These are phyloP conservation scores for Termitomyces sp. DNA, from an alignment of 768 basidiomycete genomes.

Conservation along the genomic window DNA sequence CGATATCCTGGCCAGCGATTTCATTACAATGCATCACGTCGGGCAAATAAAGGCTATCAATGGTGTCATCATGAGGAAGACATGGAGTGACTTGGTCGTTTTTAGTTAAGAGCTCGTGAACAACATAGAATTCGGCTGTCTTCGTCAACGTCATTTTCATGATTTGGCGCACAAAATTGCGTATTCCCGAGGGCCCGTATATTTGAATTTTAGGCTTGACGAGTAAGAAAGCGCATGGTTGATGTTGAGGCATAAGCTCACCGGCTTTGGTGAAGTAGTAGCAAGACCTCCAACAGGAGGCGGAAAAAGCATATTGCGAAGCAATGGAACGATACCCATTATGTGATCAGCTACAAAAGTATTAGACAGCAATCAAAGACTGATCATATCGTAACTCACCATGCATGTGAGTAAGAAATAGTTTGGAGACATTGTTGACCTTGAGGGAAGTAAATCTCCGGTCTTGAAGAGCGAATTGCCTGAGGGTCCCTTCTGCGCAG, in stretches of 20 bases:
- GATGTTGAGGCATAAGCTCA: slow-evolving; percentile 5
- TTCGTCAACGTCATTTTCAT: slow-evolving; percentile 62
- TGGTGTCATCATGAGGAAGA: slow-evolving; percentile 20
- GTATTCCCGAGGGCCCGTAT: slow-evolving; percentile 76
- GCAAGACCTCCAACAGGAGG: slow-evolving; percentile 22
- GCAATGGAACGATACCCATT: slow-evolving; percentile 65
- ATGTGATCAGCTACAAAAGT: slow-evolving; percentile 57
- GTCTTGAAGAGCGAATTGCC: slow-evolving; percentile 61
- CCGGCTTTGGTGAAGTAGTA: slow-evolving; percentile 13
- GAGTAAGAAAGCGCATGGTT: background rate
- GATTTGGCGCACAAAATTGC: slow-evolving; percentile 65
- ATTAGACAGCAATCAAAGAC: background rate
- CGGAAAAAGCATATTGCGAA: slow-evolving; percentile 53
- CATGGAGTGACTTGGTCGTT: slow-evolving; percentile 53
- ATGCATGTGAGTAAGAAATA: slow-evolving; percentile 87
- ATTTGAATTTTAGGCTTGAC: slow-evolving; percentile 55
- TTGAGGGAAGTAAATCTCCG: slow-evolving; percentile 27
- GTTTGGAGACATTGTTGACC: slow-evolving; percentile 47
- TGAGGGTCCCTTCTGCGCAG: slow-evolving; percentile 75
- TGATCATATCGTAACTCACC: slow-evolving; percentile 31
- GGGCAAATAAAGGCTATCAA: slow-evolving; percentile 15
- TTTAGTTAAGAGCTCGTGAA: slow-evolving; percentile 68
- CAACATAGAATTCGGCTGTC: slow-evolving; percentile 58
- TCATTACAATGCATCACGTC: slow-evolving; percentile 60
- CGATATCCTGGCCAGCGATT: slow-evolving; percentile 53